Evolutionary conservation across 352 stramenopile species (phyloP), one percentile per base, ranked within the genome.

Genomic region (Globisporangium cystogenes): DNA sequence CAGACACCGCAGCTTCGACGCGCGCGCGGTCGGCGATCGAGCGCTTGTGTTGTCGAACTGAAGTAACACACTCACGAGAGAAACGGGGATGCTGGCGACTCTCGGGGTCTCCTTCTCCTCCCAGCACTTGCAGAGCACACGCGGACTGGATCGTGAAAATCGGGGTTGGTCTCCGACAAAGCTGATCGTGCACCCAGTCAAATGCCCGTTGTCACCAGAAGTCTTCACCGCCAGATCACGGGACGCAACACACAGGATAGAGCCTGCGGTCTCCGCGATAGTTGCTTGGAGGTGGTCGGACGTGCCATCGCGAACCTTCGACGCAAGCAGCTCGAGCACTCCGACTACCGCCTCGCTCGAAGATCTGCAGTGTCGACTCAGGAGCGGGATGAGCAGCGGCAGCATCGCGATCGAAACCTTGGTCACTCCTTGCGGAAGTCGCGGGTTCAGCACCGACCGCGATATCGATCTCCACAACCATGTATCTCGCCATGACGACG

Each of bases 371-470:
- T 60, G 60, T 20, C 49, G 49, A 26, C 66, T 70, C 43, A 75
- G 40, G 53, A 82, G 70, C 36, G 69, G 72, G 14, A 67, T 62
- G 44, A 86, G 55, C 27, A 84, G 46, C 4, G 73, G 73, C 8
- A 42, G 51, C 58, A 76, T 72, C 10, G 59, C 59, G 42, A 82
- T 59, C 33, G 72, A 72, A 4, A 61, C 64, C 29, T 64, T 65
- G 6, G 66, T 53, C 23, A 48, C 43, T 16, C n/a, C 45, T 60
- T 74, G 64, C 1, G 50, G 35, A 41, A 53, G 62, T 35, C 41
- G 49, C 51, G 68, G 49, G 55, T 77, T 59, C 42, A 73, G 56
- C 44, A 85, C 64, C 37, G 57, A 48, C 12, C 52, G 62, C 43
- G 66, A 74, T 1, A 48, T 50, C 35, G 70, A 50, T 54, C 68